phyloP scores from a whole-genome alignment of 257 asterid species.

The Solanum bulbocastanum region DNA sequence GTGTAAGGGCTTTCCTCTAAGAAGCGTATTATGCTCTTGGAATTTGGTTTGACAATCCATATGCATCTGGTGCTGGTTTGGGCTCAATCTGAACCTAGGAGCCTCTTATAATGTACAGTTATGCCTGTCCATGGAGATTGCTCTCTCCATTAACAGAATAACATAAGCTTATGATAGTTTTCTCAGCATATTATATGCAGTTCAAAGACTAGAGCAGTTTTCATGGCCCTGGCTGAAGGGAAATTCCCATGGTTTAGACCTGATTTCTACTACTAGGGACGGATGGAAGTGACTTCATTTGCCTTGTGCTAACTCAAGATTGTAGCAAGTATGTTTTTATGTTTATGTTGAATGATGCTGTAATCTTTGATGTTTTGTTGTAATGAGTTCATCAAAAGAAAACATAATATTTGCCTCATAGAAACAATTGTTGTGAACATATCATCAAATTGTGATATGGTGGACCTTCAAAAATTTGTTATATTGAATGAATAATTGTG shows the following conservation, averaged over 20 bases:
- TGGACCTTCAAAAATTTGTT: neutral
- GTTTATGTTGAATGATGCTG: neutral
- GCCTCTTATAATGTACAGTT: slow-evolving; percentile 13
- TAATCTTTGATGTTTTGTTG: neutral
- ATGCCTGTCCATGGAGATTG: slow-evolving; percentile 6
- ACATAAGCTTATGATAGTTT: neutral
- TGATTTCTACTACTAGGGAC: neutral
- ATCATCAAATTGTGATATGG: neutral
- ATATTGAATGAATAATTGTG: neutral
- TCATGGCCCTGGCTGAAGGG: neutral
- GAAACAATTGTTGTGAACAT: neutral
- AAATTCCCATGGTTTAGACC: neutral
- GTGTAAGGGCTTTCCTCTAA: neutral
- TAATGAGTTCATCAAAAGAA: neutral
- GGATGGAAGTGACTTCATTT: neutral
- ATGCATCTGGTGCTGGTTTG: neutral
- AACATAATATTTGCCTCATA: neutral
- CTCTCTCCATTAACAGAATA: neutral
- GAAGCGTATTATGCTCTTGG: neutral
- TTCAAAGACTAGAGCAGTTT: neutral
- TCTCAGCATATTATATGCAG: neutral
- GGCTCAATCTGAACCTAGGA: neutral
- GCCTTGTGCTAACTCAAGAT: neutral
- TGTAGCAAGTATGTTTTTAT: neutral
- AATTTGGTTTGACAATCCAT: neutral